phyloP scores from a whole-genome alignment of 179 eudicot species.

The Gypsophila paniculata region DNA sequence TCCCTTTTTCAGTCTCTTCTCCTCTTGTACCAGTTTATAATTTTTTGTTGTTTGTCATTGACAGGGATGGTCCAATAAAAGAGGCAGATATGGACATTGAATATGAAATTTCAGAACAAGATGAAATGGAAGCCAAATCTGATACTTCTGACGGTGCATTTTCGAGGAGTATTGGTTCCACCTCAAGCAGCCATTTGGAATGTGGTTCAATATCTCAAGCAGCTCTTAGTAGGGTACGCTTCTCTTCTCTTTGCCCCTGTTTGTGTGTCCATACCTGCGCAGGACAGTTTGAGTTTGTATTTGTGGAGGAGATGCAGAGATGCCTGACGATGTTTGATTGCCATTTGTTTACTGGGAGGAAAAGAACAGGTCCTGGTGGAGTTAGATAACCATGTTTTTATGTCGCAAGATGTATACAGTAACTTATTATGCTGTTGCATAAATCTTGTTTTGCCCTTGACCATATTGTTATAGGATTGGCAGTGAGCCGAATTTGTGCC shows the following conservation, averaged over 20 bases:
- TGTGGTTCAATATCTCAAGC: slow-evolving; percentile 34
- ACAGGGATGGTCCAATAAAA: slow-evolving; percentile 46
- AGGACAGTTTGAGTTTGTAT: too few species aligned
- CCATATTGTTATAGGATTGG: not conserved
- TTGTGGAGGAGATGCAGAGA: too few species aligned
- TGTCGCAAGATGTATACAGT: not conserved
- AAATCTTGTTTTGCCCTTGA: not conserved
- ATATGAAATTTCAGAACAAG: slow-evolving; percentile 33
- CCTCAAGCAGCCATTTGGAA: slow-evolving; percentile 47
- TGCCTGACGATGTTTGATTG: not conserved
- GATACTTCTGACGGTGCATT: slow-evolving; percentile 46
- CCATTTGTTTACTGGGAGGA: not conserved
- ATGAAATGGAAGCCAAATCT: slow-evolving; percentile 43
- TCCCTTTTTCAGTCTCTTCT: not conserved
- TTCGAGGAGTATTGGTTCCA: slow-evolving; percentile 39
- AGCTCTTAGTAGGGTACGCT: slow-evolving; percentile 46
- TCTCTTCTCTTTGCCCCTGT: not conserved
- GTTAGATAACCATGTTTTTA: not conserved
- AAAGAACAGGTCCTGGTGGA: not conserved
- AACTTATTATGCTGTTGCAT: not conserved
- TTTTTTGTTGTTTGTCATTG: slow-evolving; percentile 5
- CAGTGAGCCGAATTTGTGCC: slow-evolving; percentile 2
- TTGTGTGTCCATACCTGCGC: not conserved
- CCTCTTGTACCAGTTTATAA: not conserved
- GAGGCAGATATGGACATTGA: slow-evolving; percentile 34